Evolutionary conservation across 2,329 filamentous ascomycete species (phyloP).

Genomic region (Aquanectria penicillioides): DNA sequence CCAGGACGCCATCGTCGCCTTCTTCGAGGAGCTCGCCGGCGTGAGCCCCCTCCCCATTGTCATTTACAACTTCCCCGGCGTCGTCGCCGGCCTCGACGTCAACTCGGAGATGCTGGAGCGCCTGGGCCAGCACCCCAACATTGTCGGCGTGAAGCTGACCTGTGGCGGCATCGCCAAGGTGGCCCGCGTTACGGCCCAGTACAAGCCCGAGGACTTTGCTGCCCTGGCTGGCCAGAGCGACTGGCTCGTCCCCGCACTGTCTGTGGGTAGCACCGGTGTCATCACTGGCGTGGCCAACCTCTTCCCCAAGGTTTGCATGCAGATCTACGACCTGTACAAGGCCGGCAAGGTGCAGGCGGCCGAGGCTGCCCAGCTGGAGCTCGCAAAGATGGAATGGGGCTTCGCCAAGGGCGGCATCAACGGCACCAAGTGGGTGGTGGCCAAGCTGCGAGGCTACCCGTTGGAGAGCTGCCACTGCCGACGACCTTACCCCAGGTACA

Average conservation of each 20-base stretch:
- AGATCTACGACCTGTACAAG: constrained; percentile 59
- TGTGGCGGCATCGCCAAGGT: constrained; percentile 81
- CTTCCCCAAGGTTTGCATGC: constrained; percentile 66
- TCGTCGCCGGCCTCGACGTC: constrained; percentile 73
- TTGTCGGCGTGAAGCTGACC: constrained; percentile 77
- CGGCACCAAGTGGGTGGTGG: constrained; percentile 69
- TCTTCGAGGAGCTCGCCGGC: constrained; percentile 69
- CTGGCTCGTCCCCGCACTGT: constrained; percentile 71
- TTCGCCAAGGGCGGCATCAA: constrained; percentile 69
- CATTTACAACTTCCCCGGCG: constrained; percentile 79
- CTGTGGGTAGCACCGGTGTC: constrained; percentile 67
- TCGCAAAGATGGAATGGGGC: constrained; percentile 64
- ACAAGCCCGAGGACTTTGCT: constrained; percentile 65
- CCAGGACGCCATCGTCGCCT: constrained; percentile 67
- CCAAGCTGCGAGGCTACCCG: constrained; percentile 63
- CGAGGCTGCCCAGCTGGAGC: constrained; percentile 58
- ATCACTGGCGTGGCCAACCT: constrained; percentile 73
- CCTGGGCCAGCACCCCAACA: constrained; percentile 68
- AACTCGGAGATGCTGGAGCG: constrained; percentile 71
- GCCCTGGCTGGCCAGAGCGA: constrained; percentile 79
- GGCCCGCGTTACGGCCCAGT: constrained; percentile 63
- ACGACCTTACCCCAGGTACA: constrained; percentile 62
- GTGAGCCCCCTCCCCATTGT: constrained; percentile 70
- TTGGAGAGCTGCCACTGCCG: constrained; percentile 61
- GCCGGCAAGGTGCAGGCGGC: constrained; percentile 59